Conservation (phyloP, 116 monocot species). For the Posidonia oceanica region DNA sequence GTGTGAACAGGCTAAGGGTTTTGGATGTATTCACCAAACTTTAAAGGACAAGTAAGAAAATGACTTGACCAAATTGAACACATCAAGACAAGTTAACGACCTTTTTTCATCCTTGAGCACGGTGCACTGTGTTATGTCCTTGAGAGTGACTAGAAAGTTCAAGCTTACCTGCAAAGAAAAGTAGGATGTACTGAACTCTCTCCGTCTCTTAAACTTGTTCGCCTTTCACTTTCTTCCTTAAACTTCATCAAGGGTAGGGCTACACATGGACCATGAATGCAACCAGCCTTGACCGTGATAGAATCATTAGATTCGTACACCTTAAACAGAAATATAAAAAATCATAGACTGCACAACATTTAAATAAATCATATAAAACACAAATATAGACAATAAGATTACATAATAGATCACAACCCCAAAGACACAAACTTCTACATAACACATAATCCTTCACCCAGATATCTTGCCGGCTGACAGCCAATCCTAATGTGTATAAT, state of each 20-base stretch:
- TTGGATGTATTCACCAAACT: no score
- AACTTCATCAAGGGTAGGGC: neutral
- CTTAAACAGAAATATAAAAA: neutral
- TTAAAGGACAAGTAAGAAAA: no score
- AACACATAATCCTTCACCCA: neutral
- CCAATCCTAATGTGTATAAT: neutral
- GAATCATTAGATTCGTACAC: slow-evolving; percentile 12
- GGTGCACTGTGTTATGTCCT: no score
- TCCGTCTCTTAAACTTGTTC: neutral
- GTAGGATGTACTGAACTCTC: neutral
- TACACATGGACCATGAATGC: slow-evolving; percentile 4
- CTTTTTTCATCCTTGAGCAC: no score
- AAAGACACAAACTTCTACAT: neutral
- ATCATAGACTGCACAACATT: neutral
- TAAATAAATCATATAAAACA: neutral
- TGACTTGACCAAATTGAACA: no score
- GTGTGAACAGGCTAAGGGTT: no score
- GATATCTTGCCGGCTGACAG: neutral
- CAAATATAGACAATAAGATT: neutral
- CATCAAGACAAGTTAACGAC: no score
- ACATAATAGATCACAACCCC: neutral
- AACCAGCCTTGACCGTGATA: neutral
- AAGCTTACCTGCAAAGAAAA: slow-evolving; percentile 11
- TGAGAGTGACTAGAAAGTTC: neutral
- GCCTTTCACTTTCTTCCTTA: slow-evolving; percentile 5